Conservation (phyloP, 768 basidiomycete species). For the Daedalea quercina region DNA sequence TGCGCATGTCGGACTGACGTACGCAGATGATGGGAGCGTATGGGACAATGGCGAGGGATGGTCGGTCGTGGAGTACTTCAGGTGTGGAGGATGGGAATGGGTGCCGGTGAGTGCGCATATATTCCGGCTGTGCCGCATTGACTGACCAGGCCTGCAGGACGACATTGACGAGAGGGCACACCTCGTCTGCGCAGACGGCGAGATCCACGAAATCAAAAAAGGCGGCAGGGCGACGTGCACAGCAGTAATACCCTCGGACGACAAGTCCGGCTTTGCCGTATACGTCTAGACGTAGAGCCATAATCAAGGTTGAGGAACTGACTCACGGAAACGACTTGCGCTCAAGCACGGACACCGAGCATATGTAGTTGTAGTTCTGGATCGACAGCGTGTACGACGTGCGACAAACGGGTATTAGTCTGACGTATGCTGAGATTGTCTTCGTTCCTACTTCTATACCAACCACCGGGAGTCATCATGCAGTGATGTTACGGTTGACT, state of each 20-base stretch:
- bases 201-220: slow-evolving; percentile 52
- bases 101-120: slow-evolving; percentile 50
- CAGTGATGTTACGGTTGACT: slow-evolving; percentile 18
- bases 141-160: slow-evolving; percentile 35
- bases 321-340: not conserved
- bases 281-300: slow-evolving; percentile 30
- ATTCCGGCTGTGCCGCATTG: not conserved
- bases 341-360: not conserved
- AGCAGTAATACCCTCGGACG: slow-evolving; percentile 29
- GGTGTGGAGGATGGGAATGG: slow-evolving; percentile 85
- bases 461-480: slow-evolving; percentile 6
- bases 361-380: not conserved
- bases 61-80: slow-evolving; percentile 67
- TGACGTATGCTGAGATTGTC: not conserved
- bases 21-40: slow-evolving; percentile 37
- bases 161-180: slow-evolving; percentile 54
- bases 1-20: slow-evolving; percentile 56
- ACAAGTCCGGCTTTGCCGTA: slow-evolving; percentile 36
- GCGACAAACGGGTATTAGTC: not conserved
- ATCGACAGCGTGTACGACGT: not conserved
- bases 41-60: slow-evolving; percentile 37
- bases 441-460: not conserved
- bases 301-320: slow-evolving; percentile 7
- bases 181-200: slow-evolving; percentile 76
- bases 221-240: slow-evolving; percentile 54